phyloP scores from a whole-genome alignment of 345 rosid genomes.

The Hibiscus mutabilis region DNA sequence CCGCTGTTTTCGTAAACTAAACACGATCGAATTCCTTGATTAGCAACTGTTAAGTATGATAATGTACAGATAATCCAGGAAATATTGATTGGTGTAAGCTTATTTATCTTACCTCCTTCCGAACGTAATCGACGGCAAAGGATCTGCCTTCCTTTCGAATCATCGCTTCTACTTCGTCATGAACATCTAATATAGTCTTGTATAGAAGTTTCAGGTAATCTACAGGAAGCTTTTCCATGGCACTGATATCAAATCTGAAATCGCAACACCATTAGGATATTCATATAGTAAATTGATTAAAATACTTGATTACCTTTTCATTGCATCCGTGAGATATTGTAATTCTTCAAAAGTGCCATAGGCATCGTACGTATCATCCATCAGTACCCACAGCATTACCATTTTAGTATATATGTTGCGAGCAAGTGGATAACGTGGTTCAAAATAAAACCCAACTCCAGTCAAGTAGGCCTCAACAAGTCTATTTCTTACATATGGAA shows the following conservation, averaged over 20 bases:
- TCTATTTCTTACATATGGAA: background rate
- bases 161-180: constrained; percentile 14
- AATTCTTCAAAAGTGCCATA: background rate
- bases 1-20: background rate
- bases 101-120: background rate
- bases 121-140: background rate
- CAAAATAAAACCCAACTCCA: background rate
- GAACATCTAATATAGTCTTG: background rate
- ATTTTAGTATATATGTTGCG: background rate
- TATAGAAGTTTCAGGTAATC: constrained; percentile 11
- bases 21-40: background rate
- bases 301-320: constrained; percentile 4
- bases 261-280: too few species aligned
- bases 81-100: too few species aligned
- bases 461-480: background rate
- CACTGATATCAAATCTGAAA: constrained; percentile 18
- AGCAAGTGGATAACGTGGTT: background rate
- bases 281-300: too few species aligned
- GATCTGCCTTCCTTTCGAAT: constrained; percentile 9
- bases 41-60: background rate
- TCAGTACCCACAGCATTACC: background rate
- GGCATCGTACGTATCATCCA: background rate
- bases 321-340: background rate
- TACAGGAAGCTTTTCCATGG: constrained; percentile 7
- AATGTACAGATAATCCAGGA: too few species aligned